Percentiles rank a stretch among this genome's conserved stretches.
phyloP scores from a whole-genome alignment of 257 asterid genomes.

The Solanum piurae region DNA sequence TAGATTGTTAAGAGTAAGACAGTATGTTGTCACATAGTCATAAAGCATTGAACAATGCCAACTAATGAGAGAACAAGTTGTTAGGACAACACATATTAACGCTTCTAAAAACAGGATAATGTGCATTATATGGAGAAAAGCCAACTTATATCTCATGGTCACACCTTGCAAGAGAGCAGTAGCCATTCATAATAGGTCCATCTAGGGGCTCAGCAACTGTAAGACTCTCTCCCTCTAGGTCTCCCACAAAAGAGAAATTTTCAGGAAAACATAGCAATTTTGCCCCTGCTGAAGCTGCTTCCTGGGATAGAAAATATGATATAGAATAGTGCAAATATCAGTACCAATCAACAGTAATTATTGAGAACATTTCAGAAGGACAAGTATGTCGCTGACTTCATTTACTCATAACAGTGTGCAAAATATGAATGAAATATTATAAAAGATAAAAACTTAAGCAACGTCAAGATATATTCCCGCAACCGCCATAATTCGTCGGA shows the following conservation, averaged over 20 bases:
- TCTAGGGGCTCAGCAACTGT: slow-evolving; percentile 67
- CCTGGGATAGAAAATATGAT: slow-evolving; percentile 26
- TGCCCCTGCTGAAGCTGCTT: slow-evolving; percentile 85
- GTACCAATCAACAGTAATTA: neutral
- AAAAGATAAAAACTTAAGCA: neutral
- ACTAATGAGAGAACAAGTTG: neutral
- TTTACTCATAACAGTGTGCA: neutral
- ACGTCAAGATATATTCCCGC: neutral
- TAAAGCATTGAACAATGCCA: neutral
- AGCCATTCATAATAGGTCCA: slow-evolving; percentile 69
- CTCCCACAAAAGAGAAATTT: slow-evolving; percentile 80
- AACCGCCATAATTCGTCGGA: neutral
- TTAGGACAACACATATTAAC: neutral
- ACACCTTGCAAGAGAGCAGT: slow-evolving; percentile 74
- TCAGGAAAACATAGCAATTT: slow-evolving; percentile 86
- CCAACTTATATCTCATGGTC: neutral
- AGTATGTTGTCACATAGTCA: neutral
- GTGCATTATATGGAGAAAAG: neutral
- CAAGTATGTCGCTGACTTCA: neutral
- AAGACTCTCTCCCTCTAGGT: slow-evolving; percentile 68
- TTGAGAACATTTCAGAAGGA: neutral
- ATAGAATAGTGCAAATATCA: slow-evolving; percentile 3
- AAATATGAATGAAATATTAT: neutral
- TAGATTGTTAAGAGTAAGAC: neutral
- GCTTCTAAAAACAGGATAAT: neutral